A percentile compares a stretch with the other conserved stretches of the same genome.
These are phyloP conservation scores for Dryadomyces quercivorus DNA, from an alignment of 2,329 filamentous ascomycete species.

Conservation along the genomic window DNA sequence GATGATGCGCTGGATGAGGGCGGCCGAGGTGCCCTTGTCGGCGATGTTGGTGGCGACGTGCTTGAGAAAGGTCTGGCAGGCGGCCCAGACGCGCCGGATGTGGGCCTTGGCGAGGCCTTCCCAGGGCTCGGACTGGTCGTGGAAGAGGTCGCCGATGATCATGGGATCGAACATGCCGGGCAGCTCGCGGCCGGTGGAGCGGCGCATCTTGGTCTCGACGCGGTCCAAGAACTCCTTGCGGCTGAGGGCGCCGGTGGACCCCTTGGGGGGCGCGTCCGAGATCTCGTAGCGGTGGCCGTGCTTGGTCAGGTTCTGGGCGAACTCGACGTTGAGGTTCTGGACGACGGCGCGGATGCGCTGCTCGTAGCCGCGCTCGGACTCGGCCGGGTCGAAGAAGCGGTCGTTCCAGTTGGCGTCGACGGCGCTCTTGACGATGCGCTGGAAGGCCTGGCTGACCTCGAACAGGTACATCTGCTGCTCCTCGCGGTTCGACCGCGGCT, in stretches of 20 bases:
- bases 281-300: slow-evolving; percentile 18
- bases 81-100: slow-evolving; percentile 13
- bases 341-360: slow-evolving; percentile 40
- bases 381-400: slow-evolving; percentile 10
- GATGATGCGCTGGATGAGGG: slow-evolving; percentile 10
- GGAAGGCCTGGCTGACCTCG: slow-evolving; percentile 14
- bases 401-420: slow-evolving; percentile 17
- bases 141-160: slow-evolving; percentile 21
- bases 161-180: slow-evolving; percentile 23
- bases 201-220: slow-evolving; percentile 16
- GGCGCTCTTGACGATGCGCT: slow-evolving; percentile 13
- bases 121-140: slow-evolving; percentile 21
- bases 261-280: neutral
- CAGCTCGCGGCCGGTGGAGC: slow-evolving; percentile 21
- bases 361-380: slow-evolving; percentile 18
- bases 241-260: slow-evolving; percentile 1
- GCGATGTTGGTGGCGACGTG: slow-evolving; percentile 14
- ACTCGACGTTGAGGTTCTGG: slow-evolving; percentile 34
- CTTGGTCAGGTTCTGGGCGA: slow-evolving; percentile 20
- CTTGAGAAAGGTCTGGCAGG: slow-evolving; percentile 7
- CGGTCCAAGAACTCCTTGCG: slow-evolving; percentile 12
- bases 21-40: slow-evolving; percentile 12
- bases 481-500: neutral
- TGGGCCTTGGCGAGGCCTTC: slow-evolving; percentile 9
- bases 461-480: slow-evolving; percentile 17